Evolutionary conservation across 768 basidiomycete species (phyloP), one percentile per base, ranked within the genome.

Genomic region (Megacollybia marginata): DNA sequence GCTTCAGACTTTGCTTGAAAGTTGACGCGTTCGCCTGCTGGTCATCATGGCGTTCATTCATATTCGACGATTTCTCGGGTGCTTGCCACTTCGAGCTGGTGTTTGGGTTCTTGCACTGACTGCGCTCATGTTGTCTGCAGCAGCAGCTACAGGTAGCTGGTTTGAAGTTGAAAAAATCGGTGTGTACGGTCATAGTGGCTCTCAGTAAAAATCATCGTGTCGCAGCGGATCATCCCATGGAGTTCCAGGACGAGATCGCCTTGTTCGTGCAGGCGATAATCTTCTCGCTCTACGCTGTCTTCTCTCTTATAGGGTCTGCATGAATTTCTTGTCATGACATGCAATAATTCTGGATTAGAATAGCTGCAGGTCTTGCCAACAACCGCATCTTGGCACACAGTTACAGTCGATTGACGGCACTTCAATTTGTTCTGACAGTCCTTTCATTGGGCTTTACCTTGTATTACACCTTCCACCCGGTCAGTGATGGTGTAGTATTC

Each of bases 111-210:
- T 61, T 36, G 52, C 54, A 34, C 43, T 59, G 33, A 16, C 55
- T 10, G 53, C 53, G 19, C 47, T 59, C 33, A 44, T 57, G 40
- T 38, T 59, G 11, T 48, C 53, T 28, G 56, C 48, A 12, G 31
- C 50, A 11, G 59, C 54, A 4, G 53, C 56, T n/a, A 53, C 50
- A 15, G 56, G 54, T 35, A 52, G 56, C 28, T 61, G 59, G 59
- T 18, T 56, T 43, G 56, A 61, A 48, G 56, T 61, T 28, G 43
- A 15, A 9, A 50, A 52, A 49, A 45, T 55, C 35, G 13, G 59
- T 58, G 31, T 38, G 59, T 51, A 5, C 23, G 6, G 23, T 28
- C 6, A 6, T 2, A 9, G 23, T n/a, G 19, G 11, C 18, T 7
- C 44, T 18, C 13, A 5, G 16, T 13, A 12, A 16, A 42, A 40